These are phyloP conservation scores for Piromyces sp. DNA, from an alignment of 192 early-diverging fungal genomes.

Conservation along the genomic window DNA sequence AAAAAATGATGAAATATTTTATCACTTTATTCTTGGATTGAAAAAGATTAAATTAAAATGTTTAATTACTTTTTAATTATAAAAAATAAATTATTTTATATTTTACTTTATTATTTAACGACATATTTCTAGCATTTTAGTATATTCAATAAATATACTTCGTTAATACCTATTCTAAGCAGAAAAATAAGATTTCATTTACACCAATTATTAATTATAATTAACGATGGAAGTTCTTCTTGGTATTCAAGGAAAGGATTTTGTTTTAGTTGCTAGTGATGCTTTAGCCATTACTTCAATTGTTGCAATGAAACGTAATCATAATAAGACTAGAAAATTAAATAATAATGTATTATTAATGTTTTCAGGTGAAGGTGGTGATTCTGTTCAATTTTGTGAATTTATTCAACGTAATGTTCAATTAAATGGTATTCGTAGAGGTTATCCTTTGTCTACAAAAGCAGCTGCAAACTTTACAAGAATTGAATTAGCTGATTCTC, in stretches of 20 bases:
- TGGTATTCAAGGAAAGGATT: conserved; percentile 85
- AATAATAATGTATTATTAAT: conserved; percentile 68
- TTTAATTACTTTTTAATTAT: too few relatives aligned
- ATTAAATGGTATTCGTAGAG: conserved; percentile 76
- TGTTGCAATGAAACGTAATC: conserved; percentile 75
- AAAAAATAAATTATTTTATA: too few relatives aligned
- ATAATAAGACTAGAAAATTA: conserved; percentile 79
- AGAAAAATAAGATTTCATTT: too few relatives aligned
- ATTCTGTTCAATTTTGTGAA: conserved; percentile 86
- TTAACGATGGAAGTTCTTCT: conserved; percentile 61
- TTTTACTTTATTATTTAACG: too few relatives aligned
- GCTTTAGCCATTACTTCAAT: conserved; percentile 56
- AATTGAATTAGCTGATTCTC: conserved; percentile 64
- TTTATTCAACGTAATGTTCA: conserved; percentile 84
- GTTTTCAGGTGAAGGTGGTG: conserved; percentile 77
- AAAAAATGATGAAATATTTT: too few relatives aligned
- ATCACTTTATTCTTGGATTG: too few relatives aligned
- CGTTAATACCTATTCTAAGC: too few relatives aligned
- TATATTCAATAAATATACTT: too few relatives aligned
- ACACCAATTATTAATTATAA: neutral
- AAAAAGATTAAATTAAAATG: too few relatives aligned
- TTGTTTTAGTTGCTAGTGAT: conserved; percentile 74
- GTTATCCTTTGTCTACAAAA: conserved; percentile 57
- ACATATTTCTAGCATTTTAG: too few relatives aligned
- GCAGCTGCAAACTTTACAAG: conserved; percentile 70